Evolutionary conservation across 23 red algal species (phyloP), one percentile per base, ranked within the genome.

Genomic region (Gracilaria caudata): DNA sequence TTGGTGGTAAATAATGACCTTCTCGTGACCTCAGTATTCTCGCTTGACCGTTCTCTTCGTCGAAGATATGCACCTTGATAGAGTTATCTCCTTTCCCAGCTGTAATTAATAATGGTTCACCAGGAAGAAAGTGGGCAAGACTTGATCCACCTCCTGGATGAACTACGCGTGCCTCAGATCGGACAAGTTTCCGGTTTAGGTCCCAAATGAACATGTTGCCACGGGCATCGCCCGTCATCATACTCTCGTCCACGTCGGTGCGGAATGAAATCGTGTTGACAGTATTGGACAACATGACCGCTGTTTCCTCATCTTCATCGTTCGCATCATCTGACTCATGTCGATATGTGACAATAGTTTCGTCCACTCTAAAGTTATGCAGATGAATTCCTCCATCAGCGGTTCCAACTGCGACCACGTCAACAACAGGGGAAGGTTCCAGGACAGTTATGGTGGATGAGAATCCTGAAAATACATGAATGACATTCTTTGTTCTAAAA

Each of bases 41-140:
- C 20, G 87, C 76, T n/a, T 66, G 61, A 28, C 84, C 79, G 36
- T 77, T 78, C 30, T 64, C 26, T 16, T 77, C 75, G 64, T 99
- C 97, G 51, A 83, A 95, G 35, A 95, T 59, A 56, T 93, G 90
- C 20, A 99, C 77, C 91, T 99, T 99, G 44, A 99, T 28, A n/a
- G 82, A 83, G 75, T 99, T 99, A 63, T 99, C 97, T 21, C 28
- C 19, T 61, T 74, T 70, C 25, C 97, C 97, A 26, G 81, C 66
- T n/a, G 88, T 99, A 16, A 99, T 59, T 14, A 95, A 40, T 0
- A 94, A 20, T 35, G 92, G 93, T 80, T 99, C 92, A 35, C 82
- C 81, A 10, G 74, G 65, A 24, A 94, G 77, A 64, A 91, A 99
- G 51, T 61, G 66, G 24, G 87, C 76, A 49, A 90, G 59, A 28